These are phyloP conservation scores for Orbilia ellipsospora DNA, from an alignment of 2,329 filamentous ascomycete genomes.

Conservation along the genomic window DNA sequence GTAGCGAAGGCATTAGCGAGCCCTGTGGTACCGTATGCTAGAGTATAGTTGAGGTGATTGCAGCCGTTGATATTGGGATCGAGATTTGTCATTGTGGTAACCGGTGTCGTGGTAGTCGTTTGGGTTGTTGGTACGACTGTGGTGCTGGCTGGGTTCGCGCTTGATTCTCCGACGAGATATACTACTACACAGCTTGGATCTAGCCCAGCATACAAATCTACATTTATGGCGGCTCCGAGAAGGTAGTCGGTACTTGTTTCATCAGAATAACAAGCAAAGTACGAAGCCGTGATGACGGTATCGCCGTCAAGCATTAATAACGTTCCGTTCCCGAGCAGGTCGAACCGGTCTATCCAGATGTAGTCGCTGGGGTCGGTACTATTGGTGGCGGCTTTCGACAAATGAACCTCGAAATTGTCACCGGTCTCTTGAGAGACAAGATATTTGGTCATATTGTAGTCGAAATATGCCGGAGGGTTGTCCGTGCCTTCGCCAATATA, in stretches of 20 bases:
- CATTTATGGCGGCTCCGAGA: slow-evolving; percentile 16
- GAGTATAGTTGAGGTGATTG: slow-evolving; percentile 36
- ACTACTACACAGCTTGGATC: slow-evolving; percentile 16
- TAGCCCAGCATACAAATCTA: neutral
- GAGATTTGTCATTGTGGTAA: neutral
- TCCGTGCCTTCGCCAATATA: slow-evolving; percentile 4
- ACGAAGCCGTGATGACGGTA: neutral
- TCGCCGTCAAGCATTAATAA: neutral
- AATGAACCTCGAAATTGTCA: neutral
- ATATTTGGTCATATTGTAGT: slow-evolving; percentile 11
- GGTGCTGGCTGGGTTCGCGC: neutral
- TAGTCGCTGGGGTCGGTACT: neutral
- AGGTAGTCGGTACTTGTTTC: slow-evolving; percentile 4
- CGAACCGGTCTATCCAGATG: slow-evolving; percentile 20
- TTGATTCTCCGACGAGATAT: neutral
- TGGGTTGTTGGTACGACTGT: slow-evolving; percentile 21
- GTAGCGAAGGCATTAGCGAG: slow-evolving; percentile 32
- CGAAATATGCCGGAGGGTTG: slow-evolving; percentile 11
- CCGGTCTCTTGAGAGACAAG: slow-evolving; percentile 12
- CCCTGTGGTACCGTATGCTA: slow-evolving; percentile 36
- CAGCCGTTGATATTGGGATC: slow-evolving; percentile 40
- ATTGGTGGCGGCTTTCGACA: neutral
- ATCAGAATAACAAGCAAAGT: slow-evolving; percentile 17
- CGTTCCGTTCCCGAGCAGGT: slow-evolving; percentile 4
- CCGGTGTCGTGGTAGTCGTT: neutral